phyloP scores from a whole-genome alignment of 2,329 filamentous ascomycete genomes.

The Arthrocladium fulminans region DNA sequence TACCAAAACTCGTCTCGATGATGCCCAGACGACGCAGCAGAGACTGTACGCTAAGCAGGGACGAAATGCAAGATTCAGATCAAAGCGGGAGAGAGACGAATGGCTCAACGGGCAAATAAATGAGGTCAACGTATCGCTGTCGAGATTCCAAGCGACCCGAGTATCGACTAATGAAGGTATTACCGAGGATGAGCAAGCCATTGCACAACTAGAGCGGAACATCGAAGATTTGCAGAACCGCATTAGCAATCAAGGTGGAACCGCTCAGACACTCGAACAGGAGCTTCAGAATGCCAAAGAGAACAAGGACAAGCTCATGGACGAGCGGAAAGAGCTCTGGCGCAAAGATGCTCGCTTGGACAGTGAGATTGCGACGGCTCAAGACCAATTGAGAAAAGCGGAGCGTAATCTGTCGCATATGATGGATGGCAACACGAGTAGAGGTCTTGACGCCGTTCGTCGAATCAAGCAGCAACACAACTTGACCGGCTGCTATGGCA shows the following conservation, averaged over 20 bases:
- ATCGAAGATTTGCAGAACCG: constrained; percentile 60
- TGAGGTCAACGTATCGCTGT: constrained; percentile 66
- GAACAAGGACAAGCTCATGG: constrained; percentile 65
- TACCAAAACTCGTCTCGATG: constrained; percentile 62
- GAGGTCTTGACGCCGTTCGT: constrained; percentile 77
- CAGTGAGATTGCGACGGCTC: constrained; percentile 65
- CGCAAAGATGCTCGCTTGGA: constrained; percentile 83
- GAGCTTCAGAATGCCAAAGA: constrained; percentile 71
- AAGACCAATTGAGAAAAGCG: constrained; percentile 66
- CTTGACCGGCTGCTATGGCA: constrained; percentile 82
- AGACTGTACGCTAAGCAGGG: constrained; percentile 88
- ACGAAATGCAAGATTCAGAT: constrained; percentile 76
- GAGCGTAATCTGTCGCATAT: constrained; percentile 70
- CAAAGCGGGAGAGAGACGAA: constrained; percentile 76
- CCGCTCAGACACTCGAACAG: constrained; percentile 62
- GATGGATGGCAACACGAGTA: constrained; percentile 81
- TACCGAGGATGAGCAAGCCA: constrained; percentile 58
- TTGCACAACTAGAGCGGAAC: constrained; percentile 62
- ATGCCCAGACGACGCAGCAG: constrained; percentile 64
- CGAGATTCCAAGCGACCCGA: constrained; percentile 72
- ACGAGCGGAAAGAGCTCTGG: constrained; percentile 78
- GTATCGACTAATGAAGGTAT: constrained; percentile 81
- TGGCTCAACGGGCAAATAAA: constrained; percentile 74
- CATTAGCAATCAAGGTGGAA: constrained; percentile 70
- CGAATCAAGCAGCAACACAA: constrained; percentile 70